A percentile compares a stretch with the other conserved stretches of the same genome.
Conservation (phyloP, 768 basidiomycete species). For the Nidula microcarpa region DNA sequence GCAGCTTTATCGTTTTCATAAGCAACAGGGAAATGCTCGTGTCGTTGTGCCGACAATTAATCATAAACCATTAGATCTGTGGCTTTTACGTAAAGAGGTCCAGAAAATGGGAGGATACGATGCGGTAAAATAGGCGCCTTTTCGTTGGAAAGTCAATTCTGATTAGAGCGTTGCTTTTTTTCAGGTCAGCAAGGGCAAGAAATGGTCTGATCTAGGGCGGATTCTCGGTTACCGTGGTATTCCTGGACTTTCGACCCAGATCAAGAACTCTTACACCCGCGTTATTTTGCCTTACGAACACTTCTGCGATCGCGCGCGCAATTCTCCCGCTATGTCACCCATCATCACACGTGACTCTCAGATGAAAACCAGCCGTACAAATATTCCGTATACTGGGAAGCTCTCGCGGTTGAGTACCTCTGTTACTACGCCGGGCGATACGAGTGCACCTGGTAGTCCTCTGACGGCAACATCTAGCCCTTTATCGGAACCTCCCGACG, state of each 20-base stretch:
- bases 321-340: constrained; percentile 50
- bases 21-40: constrained; percentile 88
- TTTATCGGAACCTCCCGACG: constrained; percentile 78
- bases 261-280: constrained; percentile 85
- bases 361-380: constrained; percentile 52
- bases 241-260: constrained; percentile 79
- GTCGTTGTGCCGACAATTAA: constrained; percentile 94
- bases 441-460: constrained; percentile 70
- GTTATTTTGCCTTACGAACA: constrained; percentile 97
- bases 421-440: constrained; percentile 34
- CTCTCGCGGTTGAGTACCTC: constrained; percentile 36
- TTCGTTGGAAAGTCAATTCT: neutral
- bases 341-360: constrained; percentile 38
- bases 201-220: constrained; percentile 86
- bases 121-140: constrained; percentile 64
- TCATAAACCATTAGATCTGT: constrained; percentile 89
- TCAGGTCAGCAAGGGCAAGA: constrained; percentile 80
- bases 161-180: constrained; percentile 11
- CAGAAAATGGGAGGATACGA: constrained; percentile 86
- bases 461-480: constrained; percentile 75
- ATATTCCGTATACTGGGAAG: constrained; percentile 38
- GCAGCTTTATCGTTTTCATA: constrained; percentile 94
- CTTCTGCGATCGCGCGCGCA: constrained; percentile 75
- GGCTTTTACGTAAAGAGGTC: constrained; percentile 91
- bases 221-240: constrained; percentile 80